These are phyloP conservation scores for Metarhizium anisopliae DNA, from an alignment of 2,329 filamentous ascomycete species.

Conservation along the genomic window DNA sequence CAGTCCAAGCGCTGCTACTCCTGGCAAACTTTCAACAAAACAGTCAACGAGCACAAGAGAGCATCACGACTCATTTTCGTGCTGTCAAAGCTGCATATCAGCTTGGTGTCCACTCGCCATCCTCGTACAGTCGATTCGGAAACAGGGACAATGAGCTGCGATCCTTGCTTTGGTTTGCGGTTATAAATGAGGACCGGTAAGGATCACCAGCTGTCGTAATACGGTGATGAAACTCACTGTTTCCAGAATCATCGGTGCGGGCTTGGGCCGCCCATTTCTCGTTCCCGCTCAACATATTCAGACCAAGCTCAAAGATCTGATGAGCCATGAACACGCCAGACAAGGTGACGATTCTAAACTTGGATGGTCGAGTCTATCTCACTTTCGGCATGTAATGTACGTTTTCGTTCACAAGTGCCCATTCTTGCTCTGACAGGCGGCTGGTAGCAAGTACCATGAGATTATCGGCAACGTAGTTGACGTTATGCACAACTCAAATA, in stretches of 20 bases:
- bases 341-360: not conserved
- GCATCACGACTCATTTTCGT: slow-evolving; percentile 20
- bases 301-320: slow-evolving; percentile 4
- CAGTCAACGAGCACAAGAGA: slow-evolving; percentile 23
- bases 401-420: not conserved
- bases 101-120: slow-evolving; percentile 23
- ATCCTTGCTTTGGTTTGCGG: slow-evolving; percentile 21
- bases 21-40: slow-evolving; percentile 24
- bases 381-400: slow-evolving; percentile 13
- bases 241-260: slow-evolving; percentile 12
- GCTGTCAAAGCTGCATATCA: slow-evolving; percentile 23
- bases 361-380: slow-evolving; percentile 7
- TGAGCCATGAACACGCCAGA: not conserved
- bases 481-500: slow-evolving; percentile 12
- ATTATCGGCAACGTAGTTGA: slow-evolving; percentile 13
- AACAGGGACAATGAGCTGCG: slow-evolving; percentile 16
- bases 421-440: not conserved
- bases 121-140: slow-evolving; percentile 15
- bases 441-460: slow-evolving; percentile 11
- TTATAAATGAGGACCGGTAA: slow-evolving; percentile 20
- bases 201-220: not conserved
- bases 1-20: slow-evolving; percentile 23
- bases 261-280: slow-evolving; percentile 13
- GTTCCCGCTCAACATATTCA: slow-evolving; percentile 9
- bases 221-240: not conserved